Evolutionary conservation across 352 stramenopile genomes (phyloP).

Genomic region (Phytophthora hibernalis): DNA sequence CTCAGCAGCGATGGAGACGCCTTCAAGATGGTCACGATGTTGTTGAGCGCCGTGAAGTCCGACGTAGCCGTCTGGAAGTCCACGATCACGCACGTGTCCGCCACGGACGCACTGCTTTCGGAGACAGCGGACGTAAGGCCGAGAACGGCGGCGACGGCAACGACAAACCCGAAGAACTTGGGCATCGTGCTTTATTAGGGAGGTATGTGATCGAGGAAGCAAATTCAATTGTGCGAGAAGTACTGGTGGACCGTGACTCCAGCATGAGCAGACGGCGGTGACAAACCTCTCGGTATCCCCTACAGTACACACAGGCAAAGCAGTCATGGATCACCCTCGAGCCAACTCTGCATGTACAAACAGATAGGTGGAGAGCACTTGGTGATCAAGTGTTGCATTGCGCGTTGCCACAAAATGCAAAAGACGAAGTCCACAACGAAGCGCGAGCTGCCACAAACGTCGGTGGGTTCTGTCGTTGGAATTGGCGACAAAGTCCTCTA

Average conservation of each 20-base stretch:
- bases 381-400: conserved; percentile 23
- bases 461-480: background rate
- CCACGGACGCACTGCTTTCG: conserved; percentile 32
- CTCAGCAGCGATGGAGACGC: conserved; percentile 41
- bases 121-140: conserved; percentile 22
- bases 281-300: conserved; percentile 8
- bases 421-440: conserved; percentile 2
- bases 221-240: conserved; percentile 32
- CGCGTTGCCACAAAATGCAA: conserved; percentile 17
- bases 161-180: conserved; percentile 31
- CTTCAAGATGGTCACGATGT: conserved; percentile 51
- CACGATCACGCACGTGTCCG: conserved; percentile 46
- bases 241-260: background rate
- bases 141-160: conserved; percentile 12
- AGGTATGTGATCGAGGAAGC: conserved; percentile 32
- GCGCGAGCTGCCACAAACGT: conserved; percentile 18
- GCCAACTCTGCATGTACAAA: conserved; percentile 13
- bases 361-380: conserved; percentile 25
- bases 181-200: conserved; percentile 27
- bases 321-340: conserved; percentile 20
- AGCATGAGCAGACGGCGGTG: conserved; percentile 19
- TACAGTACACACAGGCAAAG: conserved; percentile 13
- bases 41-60: conserved; percentile 60
- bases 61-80: conserved; percentile 51
- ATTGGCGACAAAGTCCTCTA: background rate